Evolutionary conservation across 441 rosid genomes (phyloP), one percentile per base, ranked within the genome.

Genomic region (Gossypium trilobum): DNA sequence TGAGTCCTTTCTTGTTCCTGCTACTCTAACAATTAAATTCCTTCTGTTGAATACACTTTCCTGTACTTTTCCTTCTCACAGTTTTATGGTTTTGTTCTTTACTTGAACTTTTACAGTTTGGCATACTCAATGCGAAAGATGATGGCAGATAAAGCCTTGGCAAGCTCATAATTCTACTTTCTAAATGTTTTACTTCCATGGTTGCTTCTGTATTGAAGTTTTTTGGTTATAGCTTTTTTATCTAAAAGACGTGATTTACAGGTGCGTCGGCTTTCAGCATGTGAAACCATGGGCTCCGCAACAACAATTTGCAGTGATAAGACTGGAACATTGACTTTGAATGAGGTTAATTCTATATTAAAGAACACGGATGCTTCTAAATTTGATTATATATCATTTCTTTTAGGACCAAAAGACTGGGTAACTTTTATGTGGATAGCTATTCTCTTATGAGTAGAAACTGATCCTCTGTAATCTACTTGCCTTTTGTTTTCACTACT

Each of bases 241-340:
- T 52, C 68, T 86, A 73, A 82, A 79, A 56, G 64, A 68, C 44
- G 4, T 20, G 19, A 74, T 73, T 14, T 79, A 59, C 94, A 95
- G 99, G 99, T 92, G 64, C 96, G 99, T 73, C 84, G 97, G 76
- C 98, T 95, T 77, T 93, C 97, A 74, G 96, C 96, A 5, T 93
- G 97, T 83, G 97, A 92, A 84, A 90, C 97, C 61, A 90, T 95
- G 97, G 98, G 99, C n/a, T 91, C 96, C 19, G 94, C 97, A 56
- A 95, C 97, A 22, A 90, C 97, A 76, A 93, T 95, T 72, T 89
- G 99, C 84, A 90, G 95, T 79, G 97, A 95, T 74, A 90, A 95
- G 85, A 95, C 98, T 58, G 98, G 98, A 81, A 91, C 97, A 59
- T 82, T 94, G 75, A 94, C 99, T 25, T 80, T 88, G 83, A 94